phyloP scores from a whole-genome alignment of 164 flowering plant genomes.

The Akebia trifoliata region DNA sequence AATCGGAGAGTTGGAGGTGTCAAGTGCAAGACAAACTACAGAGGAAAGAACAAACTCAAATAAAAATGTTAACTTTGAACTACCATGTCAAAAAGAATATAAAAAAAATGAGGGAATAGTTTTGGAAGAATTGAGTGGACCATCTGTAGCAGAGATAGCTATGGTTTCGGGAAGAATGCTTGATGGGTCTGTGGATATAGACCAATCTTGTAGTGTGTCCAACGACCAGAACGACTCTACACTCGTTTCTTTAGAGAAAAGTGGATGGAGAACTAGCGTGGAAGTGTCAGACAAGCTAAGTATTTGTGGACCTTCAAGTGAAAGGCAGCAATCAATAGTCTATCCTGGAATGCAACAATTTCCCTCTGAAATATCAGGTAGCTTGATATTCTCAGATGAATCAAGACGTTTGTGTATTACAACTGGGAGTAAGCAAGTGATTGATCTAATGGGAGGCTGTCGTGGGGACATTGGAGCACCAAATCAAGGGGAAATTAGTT shows the following conservation, averaged over 20 bases:
- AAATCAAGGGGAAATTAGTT: conserved; percentile 14
- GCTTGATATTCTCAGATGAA: conserved; percentile 50
- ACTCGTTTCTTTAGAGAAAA: conserved; percentile 7
- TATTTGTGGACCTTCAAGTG: conserved; percentile 14
- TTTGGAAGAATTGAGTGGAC: conserved; percentile 12
- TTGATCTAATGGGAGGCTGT: conserved; percentile 26
- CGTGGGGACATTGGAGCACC: conserved; percentile 6
- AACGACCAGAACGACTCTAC: conserved; percentile 7
- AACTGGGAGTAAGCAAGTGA: conserved; percentile 32
- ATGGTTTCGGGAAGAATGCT: conserved; percentile 15
- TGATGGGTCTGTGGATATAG: conserved; percentile 6
- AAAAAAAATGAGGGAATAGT: conserved; percentile 11
- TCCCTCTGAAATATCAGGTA: conserved; percentile 26
- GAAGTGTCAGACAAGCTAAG: conserved; percentile 5
- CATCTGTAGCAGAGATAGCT: conserved; percentile 18
- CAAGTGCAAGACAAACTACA: conserved; percentile 1
- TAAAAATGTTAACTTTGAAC: neutral
- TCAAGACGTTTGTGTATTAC: conserved; percentile 44
- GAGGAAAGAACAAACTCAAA: conserved; percentile 3
- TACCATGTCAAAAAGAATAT: neutral
- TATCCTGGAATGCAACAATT: conserved; percentile 8
- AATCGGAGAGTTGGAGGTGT: conserved; percentile 9
- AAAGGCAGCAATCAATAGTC: conserved; percentile 12
- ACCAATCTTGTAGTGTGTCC: conserved; percentile 1
- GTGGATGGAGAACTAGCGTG: conserved; percentile 7